These are phyloP conservation scores for Cercospora berteroae DNA, from an alignment of 2,329 filamentous ascomycete genomes.

Conservation along the genomic window DNA sequence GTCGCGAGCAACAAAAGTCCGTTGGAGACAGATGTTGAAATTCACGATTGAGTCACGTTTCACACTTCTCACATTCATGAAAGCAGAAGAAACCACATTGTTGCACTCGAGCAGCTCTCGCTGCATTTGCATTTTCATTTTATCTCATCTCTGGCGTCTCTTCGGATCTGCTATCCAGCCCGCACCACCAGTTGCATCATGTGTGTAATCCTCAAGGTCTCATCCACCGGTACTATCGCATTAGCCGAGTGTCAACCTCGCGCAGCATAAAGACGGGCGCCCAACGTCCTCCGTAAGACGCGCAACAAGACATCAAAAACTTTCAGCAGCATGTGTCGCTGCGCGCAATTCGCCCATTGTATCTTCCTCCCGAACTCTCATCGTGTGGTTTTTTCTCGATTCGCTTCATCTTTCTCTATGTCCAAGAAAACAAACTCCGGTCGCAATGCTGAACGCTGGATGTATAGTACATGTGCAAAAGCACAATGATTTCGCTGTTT, in stretches of 20 bases:
- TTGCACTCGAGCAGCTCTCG: slow-evolving; percentile 8
- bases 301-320: not conserved
- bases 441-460: slow-evolving; percentile 25
- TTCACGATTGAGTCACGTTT: not conserved
- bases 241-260: slow-evolving; percentile 1
- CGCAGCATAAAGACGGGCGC: not conserved
- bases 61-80: not conserved
- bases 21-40: not conserved
- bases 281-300: not conserved
- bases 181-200: not conserved
- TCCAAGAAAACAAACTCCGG: slow-evolving; percentile 19
- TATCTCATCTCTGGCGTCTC: slow-evolving; percentile 4
- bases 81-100: not conserved
- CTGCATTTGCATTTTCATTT: slow-evolving; percentile 3
- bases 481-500: not conserved
- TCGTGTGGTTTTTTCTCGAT: slow-evolving; percentile 1
- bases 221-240: not conserved
- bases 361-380: not conserved
- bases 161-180: slow-evolving; percentile 5
- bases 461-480: slow-evolving; percentile 4
- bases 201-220: not conserved
- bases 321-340: not conserved
- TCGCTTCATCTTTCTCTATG: slow-evolving; percentile 25
- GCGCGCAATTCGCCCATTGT: not conserved
- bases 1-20: not conserved